A percentile compares a stretch with the other conserved stretches of the same genome.
Conservation (phyloP, 306 rosid species). For the Morella rubra region DNA sequence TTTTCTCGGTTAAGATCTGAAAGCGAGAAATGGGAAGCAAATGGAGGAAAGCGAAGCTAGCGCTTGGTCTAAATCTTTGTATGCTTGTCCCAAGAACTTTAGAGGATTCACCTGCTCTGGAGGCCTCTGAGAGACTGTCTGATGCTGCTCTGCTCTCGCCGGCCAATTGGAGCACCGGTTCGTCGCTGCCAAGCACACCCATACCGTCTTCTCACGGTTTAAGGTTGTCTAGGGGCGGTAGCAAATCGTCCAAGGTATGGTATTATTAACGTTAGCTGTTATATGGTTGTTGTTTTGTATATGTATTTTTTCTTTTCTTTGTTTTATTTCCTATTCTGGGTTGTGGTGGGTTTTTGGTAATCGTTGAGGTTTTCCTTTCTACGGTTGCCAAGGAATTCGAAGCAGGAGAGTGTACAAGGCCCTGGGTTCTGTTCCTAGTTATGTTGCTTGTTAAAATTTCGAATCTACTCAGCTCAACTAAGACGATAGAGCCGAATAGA, state of each 20-base stretch:
- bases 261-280: background rate
- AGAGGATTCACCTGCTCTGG: conserved; percentile 54
- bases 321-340: background rate
- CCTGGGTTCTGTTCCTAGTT: background rate
- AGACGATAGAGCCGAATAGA: background rate
- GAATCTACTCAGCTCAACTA: background rate
- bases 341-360: background rate
- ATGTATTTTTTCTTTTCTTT: background rate
- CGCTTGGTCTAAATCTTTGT: conserved; percentile 82
- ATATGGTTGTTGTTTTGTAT: conserved; percentile 5
- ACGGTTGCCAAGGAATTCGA: background rate
- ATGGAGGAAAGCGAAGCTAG: conserved; percentile 92
- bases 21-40: conserved; percentile 73
- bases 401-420: background rate
- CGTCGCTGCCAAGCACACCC: conserved; percentile 51
- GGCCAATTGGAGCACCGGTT: conserved; percentile 34
- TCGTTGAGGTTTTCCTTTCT: background rate
- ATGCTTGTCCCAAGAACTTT: conserved; percentile 71
- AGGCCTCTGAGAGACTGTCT: conserved; percentile 59
- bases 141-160: conserved; percentile 90
- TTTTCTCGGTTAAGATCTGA: conserved; percentile 35
- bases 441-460: background rate
- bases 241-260: conserved; percentile 59
- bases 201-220: conserved; percentile 41
- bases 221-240: conserved; percentile 44